phyloP scores from a whole-genome alignment of 2,329 filamentous ascomycete species.

The Colletotrichum higginsianum region DNA sequence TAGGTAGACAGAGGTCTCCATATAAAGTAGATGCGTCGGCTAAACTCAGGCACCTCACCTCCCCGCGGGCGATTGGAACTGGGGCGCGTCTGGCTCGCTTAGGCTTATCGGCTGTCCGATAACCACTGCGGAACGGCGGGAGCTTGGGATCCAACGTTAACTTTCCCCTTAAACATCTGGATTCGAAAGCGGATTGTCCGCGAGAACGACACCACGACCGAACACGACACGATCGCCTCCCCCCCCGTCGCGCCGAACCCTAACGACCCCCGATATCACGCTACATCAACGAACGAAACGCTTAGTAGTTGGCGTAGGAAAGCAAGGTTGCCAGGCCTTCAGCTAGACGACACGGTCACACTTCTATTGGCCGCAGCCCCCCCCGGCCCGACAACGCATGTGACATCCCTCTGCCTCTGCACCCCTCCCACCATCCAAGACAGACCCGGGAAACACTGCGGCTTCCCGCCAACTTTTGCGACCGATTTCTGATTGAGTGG shows the following conservation, averaged over 20 bases:
- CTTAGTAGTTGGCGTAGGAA: background rate
- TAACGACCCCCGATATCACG: background rate
- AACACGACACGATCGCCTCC: conserved; percentile 11
- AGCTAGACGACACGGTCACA: conserved; percentile 23
- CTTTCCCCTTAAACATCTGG: conserved; percentile 38
- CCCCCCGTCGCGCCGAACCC: background rate
- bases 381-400: conserved; percentile 40
- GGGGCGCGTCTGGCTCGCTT: conserved; percentile 30
- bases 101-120: conserved; percentile 34
- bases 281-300: background rate
- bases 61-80: too few species aligned
- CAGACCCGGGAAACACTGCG: conserved; percentile 37
- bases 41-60: conserved; percentile 18
- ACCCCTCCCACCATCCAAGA: conserved; percentile 41
- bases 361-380: conserved; percentile 39
- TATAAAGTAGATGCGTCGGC: conserved; percentile 1
- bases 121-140: conserved; percentile 40
- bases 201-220: conserved; percentile 29
- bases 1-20: conserved; percentile 20
- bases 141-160: conserved; percentile 33
- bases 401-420: conserved; percentile 41
- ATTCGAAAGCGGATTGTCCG: conserved; percentile 27
- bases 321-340: conserved; percentile 21
- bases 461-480: conserved; percentile 41
- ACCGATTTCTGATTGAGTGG: conserved; percentile 34